Percentiles rank a stretch among this genome's conserved stretches.
These are phyloP conservation scores for Xylaria sp. DNA, from an alignment of 2,329 filamentous ascomycete species.

Conservation along the genomic window DNA sequence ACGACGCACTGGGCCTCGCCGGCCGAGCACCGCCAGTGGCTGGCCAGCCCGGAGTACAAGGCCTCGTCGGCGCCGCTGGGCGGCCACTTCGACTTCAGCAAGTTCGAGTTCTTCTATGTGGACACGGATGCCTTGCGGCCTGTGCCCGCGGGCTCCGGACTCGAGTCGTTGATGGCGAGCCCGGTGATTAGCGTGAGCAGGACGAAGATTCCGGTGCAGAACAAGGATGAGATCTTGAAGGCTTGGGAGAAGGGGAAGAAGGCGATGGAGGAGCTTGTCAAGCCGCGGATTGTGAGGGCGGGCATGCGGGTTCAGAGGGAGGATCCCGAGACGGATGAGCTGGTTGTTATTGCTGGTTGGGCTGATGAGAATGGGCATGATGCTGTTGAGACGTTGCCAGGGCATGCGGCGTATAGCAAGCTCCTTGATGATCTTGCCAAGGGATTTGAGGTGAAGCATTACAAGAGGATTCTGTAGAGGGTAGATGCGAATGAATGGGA, in stretches of 20 bases:
- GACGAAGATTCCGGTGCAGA: constrained; percentile 27
- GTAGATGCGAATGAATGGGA: neutral
- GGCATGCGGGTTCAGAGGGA: constrained; percentile 41
- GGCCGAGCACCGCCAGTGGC: constrained; percentile 40
- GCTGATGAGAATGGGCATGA: constrained; percentile 33
- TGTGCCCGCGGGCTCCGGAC: constrained; percentile 7
- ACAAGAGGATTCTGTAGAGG: constrained; percentile 30
- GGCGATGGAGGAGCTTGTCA: constrained; percentile 29
- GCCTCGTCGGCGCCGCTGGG: constrained; percentile 32
- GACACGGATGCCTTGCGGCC: constrained; percentile 28
- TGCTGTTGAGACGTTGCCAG: constrained; percentile 27
- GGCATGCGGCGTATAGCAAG: constrained; percentile 25
- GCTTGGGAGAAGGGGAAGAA: constrained; percentile 34
- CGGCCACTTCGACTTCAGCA: constrained; percentile 32
- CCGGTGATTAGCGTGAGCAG: constrained; percentile 38
- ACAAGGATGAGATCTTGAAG: constrained; percentile 32
- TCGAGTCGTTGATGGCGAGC: constrained; percentile 25
- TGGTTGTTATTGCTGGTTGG: constrained; percentile 39
- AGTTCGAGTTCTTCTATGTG: constrained; percentile 40
- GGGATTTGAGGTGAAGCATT: constrained; percentile 30
- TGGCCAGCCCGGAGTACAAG: constrained; percentile 39
- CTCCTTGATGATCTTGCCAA: constrained; percentile 22
- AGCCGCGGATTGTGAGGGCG: constrained; percentile 33
- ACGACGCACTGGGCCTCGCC: constrained; percentile 42
- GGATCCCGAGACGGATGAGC: constrained; percentile 33